Base-by-base conservation (phyloP, 2,329 filamentous ascomycete species). In the Cladosporium cucumerinum region DNA sequence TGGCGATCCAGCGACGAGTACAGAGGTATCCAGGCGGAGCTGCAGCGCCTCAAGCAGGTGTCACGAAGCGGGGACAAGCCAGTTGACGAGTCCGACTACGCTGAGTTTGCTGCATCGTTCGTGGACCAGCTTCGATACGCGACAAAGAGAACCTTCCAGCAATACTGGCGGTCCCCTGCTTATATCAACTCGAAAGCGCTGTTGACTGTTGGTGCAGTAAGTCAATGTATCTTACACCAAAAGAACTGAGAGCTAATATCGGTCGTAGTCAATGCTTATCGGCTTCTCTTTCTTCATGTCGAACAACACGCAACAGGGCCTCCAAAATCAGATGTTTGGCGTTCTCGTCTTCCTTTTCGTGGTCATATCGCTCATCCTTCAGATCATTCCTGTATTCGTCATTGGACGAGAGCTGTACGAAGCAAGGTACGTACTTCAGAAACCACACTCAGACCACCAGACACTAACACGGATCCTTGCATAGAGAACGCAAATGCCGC, bases 401-500 rank as follows among this genome's bases (percentile, higher is more conserved):
- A 83, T 81, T 3, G 83, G 85, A 71, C 81, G 84, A 52, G 79
- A 82, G 2, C 75, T 86, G 3, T 86, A 85, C 72, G 84, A 86
- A 75, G 82, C 79, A 7, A 57, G 54, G 54, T 57, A 39, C 7
- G 54, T 16, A 12, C 21, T 18, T 10, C 2, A 23, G 12, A 7
- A 11, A 11, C 3, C 39, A 12, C 39, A 46, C n/a, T 10, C n/a
- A 3, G n/a, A 3, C 4, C 8, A 12, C 8, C 10, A 21, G 28
- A 6, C 21, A 25, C 32, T 57, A 32, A 57, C 30, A 4, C 11
- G 1, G 4, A 18, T 26, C 4, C 18, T 5, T 46, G 7, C 18
- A 14, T n/a, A 83, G 84, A 51, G 84, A 86, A 69, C 79, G 83
- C 6, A 83, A 87, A 0, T 86, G 83, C 73, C 90, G 90, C 70